Base-by-base conservation (phyloP, 2,329 filamentous ascomycete genomes). In the Colletotrichum sansevieriae region DNA sequence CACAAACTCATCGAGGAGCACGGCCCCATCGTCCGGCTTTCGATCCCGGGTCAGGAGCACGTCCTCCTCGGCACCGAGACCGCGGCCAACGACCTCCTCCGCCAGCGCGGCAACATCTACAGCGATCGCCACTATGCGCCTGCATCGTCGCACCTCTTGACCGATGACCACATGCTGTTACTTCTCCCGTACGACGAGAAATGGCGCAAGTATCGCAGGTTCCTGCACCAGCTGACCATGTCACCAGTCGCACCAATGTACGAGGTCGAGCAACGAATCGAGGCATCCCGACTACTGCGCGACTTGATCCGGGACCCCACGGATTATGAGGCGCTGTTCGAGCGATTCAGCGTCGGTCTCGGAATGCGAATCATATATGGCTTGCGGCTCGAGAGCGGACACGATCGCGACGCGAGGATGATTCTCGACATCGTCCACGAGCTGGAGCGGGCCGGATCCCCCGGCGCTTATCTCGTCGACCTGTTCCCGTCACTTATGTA, bases 11-110 rank as follows among this genome's bases (percentile, higher is more conserved):
- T 75, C 25, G 71, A 78, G 15, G 66, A 75, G 59, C 76, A 79
- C 62, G 77, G 83, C 2, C 76, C 79, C 5, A 78, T 87, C 35
- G 84, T 80, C 70, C 78, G 79, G 10, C 73, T 85, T 37, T 78
- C 79, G 46, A 79, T 86, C 59, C 81, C 80, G 6, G 83, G 80
- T 15, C 73, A 75, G 11, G 75, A 75, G 20, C 76, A 79, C 55
- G 73, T 81, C 57, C 71, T 82, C 33, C 74, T 83, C 20, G 78
- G 78, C 35, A 77, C 75, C 9, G 78, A 81, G 56, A 76, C 79
- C 41, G 77, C 83, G 15, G 81, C 80, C 41, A 79, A 81, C 60
- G 81, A 83, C 46, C 73, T 84, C 6, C 74, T 83, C 2, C 75
- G 80, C 35, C 78, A 80, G 59, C 76, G 81, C 44, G 81, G 78